A percentile compares a stretch with the other conserved stretches of the same genome.
Conservation (phyloP, 495 filamentous ascomycete species). For the Lindgomyces ingoldianus region DNA sequence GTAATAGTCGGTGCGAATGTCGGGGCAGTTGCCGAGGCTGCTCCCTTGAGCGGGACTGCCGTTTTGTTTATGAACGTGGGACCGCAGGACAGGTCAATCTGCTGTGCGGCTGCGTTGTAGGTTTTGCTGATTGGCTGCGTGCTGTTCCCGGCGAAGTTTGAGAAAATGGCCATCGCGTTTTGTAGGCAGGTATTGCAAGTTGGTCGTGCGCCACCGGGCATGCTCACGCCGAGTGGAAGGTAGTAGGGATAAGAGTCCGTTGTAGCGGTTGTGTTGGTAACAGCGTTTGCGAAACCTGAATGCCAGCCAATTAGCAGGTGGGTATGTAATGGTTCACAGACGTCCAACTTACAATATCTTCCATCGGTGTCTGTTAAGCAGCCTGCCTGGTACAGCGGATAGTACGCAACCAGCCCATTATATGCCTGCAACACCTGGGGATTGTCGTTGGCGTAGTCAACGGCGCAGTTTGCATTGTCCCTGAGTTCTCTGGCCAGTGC, state of each 20-base stretch:
- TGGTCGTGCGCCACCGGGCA: conserved; percentile 64
- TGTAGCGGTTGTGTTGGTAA: conserved; percentile 68
- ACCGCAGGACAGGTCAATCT: conserved; percentile 43
- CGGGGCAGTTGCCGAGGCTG: conserved; percentile 9
- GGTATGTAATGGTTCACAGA: conserved; percentile 23
- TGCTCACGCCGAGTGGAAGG: conserved; percentile 70
- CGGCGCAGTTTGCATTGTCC: conserved; percentile 61
- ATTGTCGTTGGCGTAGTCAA: conserved; percentile 66
- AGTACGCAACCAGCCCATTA: conserved; percentile 68
- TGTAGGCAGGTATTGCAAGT: conserved; percentile 50
- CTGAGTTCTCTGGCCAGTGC: conserved; percentile 61
- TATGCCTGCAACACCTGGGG: conserved; percentile 73
- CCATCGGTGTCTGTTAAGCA: conserved; percentile 65
- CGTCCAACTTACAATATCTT: conserved; percentile 55
- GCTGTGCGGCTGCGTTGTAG: conserved; percentile 43
- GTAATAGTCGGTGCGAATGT: conserved; percentile 24
- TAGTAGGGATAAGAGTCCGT: conserved; percentile 78
- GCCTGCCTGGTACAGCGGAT: conserved; percentile 72
- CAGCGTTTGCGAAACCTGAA: conserved; percentile 72
- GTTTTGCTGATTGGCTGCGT: conserved; percentile 43
- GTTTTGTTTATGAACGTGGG: conserved; percentile 42
- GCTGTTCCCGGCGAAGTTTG: conserved; percentile 39
- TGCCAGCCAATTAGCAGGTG: conserved; percentile 1
- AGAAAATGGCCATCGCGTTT: conserved; percentile 44
- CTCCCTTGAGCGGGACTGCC: conserved; percentile 33